A percentile compares a stretch with the other conserved stretches of the same genome.
These are phyloP conservation scores for Coprinellus micaceus DNA, from an alignment of 768 basidiomycete species.

Conservation along the genomic window DNA sequence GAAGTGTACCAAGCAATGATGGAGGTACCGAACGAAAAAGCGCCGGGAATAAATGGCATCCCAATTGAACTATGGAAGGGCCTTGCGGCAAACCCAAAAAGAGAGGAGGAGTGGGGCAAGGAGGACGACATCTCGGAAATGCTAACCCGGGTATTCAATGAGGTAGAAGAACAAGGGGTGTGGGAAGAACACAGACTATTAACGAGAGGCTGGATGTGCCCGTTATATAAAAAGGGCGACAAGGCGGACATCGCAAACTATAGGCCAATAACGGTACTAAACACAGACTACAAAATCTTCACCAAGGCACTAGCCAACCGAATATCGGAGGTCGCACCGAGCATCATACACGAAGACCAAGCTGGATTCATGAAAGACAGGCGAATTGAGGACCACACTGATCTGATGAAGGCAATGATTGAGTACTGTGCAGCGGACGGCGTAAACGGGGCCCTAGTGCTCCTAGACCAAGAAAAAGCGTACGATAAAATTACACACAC, in stretches of 20 bases:
- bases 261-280: conserved; percentile 30
- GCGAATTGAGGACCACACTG: conserved; percentile 29
- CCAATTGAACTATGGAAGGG: conserved; percentile 25
- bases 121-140: conserved; percentile 8
- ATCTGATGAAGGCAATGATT: conserved; percentile 23
- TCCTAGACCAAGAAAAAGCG: conserved; percentile 37
- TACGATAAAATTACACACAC: conserved; percentile 33
- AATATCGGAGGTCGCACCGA: conserved; percentile 12
- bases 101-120: not conserved
- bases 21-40: conserved; percentile 8
- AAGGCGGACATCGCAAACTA: conserved; percentile 29
- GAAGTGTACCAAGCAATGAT: conserved; percentile 9
- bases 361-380: conserved; percentile 32
- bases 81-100: conserved; percentile 1
- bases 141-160: conserved; percentile 17
- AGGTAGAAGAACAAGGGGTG: conserved; percentile 26
- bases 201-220: conserved; percentile 34
- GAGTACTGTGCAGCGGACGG: conserved; percentile 19
- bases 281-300: conserved; percentile 32
- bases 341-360: conserved; percentile 31
- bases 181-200: conserved; percentile 22
- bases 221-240: conserved; percentile 40
- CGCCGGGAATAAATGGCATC: conserved; percentile 20
- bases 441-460: conserved; percentile 23
- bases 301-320: conserved; percentile 21